Percentiles rank a stretch among this genome's conserved stretches.
phyloP scores from a whole-genome alignment of 2,329 filamentous ascomycete species.

The Aureobasidium pullulans region DNA sequence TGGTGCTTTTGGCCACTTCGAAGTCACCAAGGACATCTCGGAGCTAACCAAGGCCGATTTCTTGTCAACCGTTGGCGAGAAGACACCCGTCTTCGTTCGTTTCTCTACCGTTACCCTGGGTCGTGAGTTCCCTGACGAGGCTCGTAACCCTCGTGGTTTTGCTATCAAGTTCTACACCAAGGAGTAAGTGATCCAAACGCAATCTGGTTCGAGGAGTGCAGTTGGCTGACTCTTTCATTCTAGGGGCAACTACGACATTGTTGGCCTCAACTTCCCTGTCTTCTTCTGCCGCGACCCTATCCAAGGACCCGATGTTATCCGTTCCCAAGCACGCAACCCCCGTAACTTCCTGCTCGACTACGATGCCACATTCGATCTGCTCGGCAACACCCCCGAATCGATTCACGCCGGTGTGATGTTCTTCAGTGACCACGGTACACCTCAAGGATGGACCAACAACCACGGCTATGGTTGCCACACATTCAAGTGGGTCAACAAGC shows the following conservation, averaged over 20 bases:
- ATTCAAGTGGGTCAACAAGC: constrained; percentile 41
- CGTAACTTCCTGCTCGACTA: constrained; percentile 44
- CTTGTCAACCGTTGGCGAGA: constrained; percentile 32
- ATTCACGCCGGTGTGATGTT: constrained; percentile 45
- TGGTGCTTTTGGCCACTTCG: constrained; percentile 42
- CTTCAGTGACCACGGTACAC: constrained; percentile 45
- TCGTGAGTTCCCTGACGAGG: constrained; percentile 38
- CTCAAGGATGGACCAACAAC: constrained; percentile 37
- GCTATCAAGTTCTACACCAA: constrained; percentile 45
- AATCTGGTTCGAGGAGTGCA: too few species aligned
- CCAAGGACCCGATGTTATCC: constrained; percentile 41
- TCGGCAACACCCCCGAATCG: constrained; percentile 42
- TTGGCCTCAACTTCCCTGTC: constrained; percentile 42
- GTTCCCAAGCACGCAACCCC: constrained; percentile 40
- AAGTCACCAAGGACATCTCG: constrained; percentile 34
- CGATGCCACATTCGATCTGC: constrained; percentile 42
- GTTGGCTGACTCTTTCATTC: too few species aligned
- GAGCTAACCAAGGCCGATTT: constrained; percentile 36
- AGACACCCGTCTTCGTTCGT: constrained; percentile 37
- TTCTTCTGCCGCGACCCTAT: constrained; percentile 46
- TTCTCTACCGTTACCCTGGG: constrained; percentile 41
- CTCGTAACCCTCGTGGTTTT: constrained; percentile 41
- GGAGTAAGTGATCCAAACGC: constrained; percentile 23
- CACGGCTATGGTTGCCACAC: constrained; percentile 42
- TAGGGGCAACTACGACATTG: constrained; percentile 41